Evolutionary conservation across 305 asterid species (phyloP), one percentile per base, ranked within the genome.

Genomic region (Stenogyne calaminthoides): DNA sequence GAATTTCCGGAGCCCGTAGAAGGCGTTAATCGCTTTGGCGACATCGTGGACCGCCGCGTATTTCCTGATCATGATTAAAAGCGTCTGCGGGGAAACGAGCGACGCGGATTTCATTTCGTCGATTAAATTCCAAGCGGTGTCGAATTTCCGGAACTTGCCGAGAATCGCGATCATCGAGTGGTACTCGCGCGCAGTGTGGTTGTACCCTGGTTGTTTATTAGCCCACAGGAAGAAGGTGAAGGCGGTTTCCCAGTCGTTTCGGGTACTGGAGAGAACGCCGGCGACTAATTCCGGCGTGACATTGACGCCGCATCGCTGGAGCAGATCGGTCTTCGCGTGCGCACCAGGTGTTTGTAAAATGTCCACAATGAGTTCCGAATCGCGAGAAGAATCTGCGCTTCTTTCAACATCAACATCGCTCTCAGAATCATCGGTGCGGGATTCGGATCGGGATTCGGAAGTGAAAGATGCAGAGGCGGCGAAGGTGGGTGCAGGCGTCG

Each of bases 171-270:
- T 88, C 96, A 93, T 91, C 37, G 91, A 80, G 69, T 93, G 98
- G 78, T 80, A 91, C 70, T 82, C 90, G 36, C 95, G 90, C 76
- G 81, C 78, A 9, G 89, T 80, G 66, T 86, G 98, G 4, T 70
- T 71, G 81, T 87, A 87, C 11, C 76, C 88, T 1, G 86, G 86
- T 64, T 87, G 98, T 76, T 79, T 89, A 1, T 90, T 93, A 3
- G 96, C 96, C 97, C 97, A 93, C 9, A 91, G 65, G 76, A 93
- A 93, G 85, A 93, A 93, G 19, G 96, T 91, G 78, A 84, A 93
- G 18, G 97, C 96, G 40, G 92, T 71, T 80, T 93, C 97, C 97
- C 98, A 93, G 70, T 88, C 84, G 77, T 91, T 93, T 70, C 96
- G 80, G 11, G 80, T 74, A 64, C 81, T 72, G n/a, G 95, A 87